Conservation (phyloP, 345 rosid genomes). For the Populus nigra region DNA sequence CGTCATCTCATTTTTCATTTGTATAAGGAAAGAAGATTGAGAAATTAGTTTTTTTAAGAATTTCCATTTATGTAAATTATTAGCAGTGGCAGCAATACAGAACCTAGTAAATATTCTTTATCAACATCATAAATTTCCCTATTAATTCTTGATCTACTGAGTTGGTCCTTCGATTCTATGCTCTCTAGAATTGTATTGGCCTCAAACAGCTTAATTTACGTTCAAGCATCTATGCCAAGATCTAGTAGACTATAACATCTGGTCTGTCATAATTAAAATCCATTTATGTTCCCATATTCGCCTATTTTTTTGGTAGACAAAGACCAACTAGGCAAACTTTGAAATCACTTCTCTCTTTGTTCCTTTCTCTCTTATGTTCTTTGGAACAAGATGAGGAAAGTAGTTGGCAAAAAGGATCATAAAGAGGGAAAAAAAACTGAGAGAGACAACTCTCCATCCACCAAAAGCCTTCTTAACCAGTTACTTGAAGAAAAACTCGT, state of each 20-base stretch:
- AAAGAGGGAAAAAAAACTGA: conserved; percentile 10
- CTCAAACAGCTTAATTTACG: background rate
- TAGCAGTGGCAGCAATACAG: too few relatives aligned
- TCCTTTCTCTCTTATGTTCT: conserved; percentile 4
- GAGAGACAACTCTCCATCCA: conserved; percentile 50
- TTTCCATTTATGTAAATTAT: background rate
- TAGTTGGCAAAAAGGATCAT: conserved; percentile 27
- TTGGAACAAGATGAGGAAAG: conserved; percentile 5
- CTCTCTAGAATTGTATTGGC: background rate
- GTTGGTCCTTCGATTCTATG: background rate
- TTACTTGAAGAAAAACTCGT: conserved; percentile 51
- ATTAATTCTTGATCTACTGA: background rate
- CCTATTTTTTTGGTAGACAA: conserved; percentile 13
- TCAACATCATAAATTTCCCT: too few relatives aligned
- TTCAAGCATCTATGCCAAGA: background rate
- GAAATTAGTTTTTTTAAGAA: background rate
- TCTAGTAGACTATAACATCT: background rate
- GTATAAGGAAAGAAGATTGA: background rate
- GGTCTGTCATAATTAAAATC: background rate
- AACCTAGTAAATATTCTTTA: too few relatives aligned
- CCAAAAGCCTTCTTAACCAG: conserved; percentile 40
- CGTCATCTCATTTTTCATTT: background rate
- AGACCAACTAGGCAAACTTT: conserved; percentile 35
- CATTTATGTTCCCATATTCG: background rate
- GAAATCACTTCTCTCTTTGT: conserved; percentile 28